Evolutionary conservation across 371 early-diverging fungal genomes (phyloP).

Genomic region (Mortierella sp.): DNA sequence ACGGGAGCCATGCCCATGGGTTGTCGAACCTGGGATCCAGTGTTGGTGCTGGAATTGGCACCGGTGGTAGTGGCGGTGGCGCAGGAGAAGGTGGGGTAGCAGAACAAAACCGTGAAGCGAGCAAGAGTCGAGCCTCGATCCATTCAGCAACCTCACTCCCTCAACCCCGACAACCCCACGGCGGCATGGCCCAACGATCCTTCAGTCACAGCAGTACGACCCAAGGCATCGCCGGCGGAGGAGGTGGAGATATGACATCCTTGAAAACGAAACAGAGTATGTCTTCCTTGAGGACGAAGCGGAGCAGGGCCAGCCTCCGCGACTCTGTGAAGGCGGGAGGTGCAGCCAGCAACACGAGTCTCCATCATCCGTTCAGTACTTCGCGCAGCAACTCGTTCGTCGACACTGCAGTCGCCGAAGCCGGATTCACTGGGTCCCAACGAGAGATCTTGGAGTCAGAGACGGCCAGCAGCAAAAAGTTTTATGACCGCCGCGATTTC

Average conservation of each 20-base stretch:
- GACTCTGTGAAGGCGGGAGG: neutral
- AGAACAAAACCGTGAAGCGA: neutral
- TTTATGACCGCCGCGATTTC: constrained; percentile 53
- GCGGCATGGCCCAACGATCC: neutral
- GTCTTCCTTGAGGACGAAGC: neutral
- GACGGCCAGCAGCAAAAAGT: constrained; percentile 27
- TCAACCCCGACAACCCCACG: neutral
- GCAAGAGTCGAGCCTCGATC: constrained; percentile 8
- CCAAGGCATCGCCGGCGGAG: neutral
- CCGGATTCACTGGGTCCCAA: constrained; percentile 26
- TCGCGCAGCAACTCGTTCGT: constrained; percentile 39
- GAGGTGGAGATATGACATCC: neutral
- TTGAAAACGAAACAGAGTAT: neutral
- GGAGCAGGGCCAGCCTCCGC: neutral
- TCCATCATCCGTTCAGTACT: constrained; percentile 16
- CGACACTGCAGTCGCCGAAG: constrained; percentile 38
- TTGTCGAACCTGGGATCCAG: constrained; percentile 4
- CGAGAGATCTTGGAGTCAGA: constrained; percentile 23
- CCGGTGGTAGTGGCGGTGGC: neutral
- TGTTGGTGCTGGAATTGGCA: constrained; percentile 1
- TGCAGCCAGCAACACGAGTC: neutral
- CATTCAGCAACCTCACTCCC: constrained; percentile 10
- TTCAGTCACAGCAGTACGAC: constrained; percentile 2
- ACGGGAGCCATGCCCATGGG: constrained; percentile 20
- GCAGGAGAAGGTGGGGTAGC: neutral